Conservation (phyloP, 305 asterid genomes). For the Fraxinus paxiana region DNA sequence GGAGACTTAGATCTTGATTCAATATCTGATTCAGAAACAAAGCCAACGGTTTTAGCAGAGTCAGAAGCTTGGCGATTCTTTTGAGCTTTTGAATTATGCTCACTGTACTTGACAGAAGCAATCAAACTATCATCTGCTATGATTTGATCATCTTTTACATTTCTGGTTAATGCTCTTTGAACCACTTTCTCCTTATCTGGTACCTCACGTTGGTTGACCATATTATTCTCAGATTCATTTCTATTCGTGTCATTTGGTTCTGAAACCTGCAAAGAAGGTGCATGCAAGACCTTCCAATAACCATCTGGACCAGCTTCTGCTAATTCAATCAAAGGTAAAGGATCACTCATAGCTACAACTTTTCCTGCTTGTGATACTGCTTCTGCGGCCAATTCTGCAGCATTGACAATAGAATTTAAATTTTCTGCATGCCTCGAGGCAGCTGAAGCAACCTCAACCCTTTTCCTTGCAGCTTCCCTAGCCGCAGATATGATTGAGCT, state of each 20-base stretch:
- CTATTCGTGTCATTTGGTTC: slow-evolving; percentile 31
- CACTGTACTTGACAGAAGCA: slow-evolving; percentile 35
- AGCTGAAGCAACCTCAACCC: slow-evolving; percentile 91
- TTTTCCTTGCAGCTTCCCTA: slow-evolving; percentile 85
- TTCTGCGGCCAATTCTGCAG: slow-evolving; percentile 95
- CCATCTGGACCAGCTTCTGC: slow-evolving; percentile 73
- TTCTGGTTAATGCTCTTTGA: slow-evolving; percentile 36
- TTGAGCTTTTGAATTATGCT: slow-evolving; percentile 36
- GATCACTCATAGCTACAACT: slow-evolving; percentile 76
- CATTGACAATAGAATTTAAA: slow-evolving; percentile 83
- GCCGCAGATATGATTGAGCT: slow-evolving; percentile 70
- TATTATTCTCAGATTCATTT: slow-evolving; percentile 22
- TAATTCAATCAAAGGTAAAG: slow-evolving; percentile 61
- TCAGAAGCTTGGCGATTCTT: slow-evolving; percentile 39
- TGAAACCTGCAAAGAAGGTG: slow-evolving; percentile 30
- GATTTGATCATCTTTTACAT: slow-evolving; percentile 30
- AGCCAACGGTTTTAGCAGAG: slow-evolving; percentile 30
- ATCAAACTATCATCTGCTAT: slow-evolving; percentile 32
- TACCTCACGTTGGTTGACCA: slow-evolving; percentile 34
- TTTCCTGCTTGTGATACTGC: slow-evolving; percentile 95
- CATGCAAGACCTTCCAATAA: slow-evolving; percentile 56
- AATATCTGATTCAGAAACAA: slow-evolving; percentile 38
- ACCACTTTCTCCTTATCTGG: slow-evolving; percentile 40
- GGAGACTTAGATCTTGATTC: slow-evolving; percentile 30
- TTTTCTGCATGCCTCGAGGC: slow-evolving; percentile 90